Conservation (phyloP, 208 protist genomes). For the Trypanosoma scelopori region DNA sequence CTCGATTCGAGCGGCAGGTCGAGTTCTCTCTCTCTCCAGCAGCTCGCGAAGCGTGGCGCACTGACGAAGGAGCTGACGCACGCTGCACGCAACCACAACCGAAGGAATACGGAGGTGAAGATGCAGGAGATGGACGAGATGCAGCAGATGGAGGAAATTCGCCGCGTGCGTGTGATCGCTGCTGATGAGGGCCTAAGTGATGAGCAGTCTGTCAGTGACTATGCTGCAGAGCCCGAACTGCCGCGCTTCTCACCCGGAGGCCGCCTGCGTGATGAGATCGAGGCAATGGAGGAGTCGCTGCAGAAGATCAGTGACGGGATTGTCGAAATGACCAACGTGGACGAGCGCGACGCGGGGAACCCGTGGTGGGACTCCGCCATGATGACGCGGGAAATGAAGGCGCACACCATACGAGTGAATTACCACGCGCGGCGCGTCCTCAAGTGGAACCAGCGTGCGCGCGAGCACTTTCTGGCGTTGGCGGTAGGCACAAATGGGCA, state of each 20-base stretch:
- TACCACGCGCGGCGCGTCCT: slow-evolving; percentile 63
- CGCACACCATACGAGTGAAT: slow-evolving; percentile 51
- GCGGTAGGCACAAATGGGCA: slow-evolving; percentile 50
- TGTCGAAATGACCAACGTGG: slow-evolving; percentile 27
- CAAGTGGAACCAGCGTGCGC: slow-evolving; percentile 44
- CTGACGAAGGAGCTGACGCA: too few relatives aligned
- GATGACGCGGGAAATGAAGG: slow-evolving; percentile 70
- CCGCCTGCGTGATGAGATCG: slow-evolving; percentile 28
- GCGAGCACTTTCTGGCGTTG: slow-evolving; percentile 66
- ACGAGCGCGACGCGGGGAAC: slow-evolving; percentile 26
- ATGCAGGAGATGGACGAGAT: too few relatives aligned
- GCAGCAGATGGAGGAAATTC: slow-evolving; percentile 33
- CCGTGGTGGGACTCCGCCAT: slow-evolving; percentile 80
- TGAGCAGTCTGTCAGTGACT: slow-evolving; percentile 72
- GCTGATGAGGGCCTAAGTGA: slow-evolving; percentile 67
- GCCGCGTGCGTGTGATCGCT: slow-evolving; percentile 53
- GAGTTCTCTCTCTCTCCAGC: too few relatives aligned
- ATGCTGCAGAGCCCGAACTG: slow-evolving; percentile 50
- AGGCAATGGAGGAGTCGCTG: slow-evolving; percentile 37
- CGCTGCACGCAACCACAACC: too few relatives aligned
- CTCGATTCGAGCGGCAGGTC: too few relatives aligned
- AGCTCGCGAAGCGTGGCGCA: too few relatives aligned
- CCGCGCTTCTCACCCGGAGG: slow-evolving; percentile 29
- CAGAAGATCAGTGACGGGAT: slow-evolving; percentile 31
- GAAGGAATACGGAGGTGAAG: too few relatives aligned